Base-by-base conservation (phyloP, 345 rosid genomes). In the Dipteronia sinensis region DNA sequence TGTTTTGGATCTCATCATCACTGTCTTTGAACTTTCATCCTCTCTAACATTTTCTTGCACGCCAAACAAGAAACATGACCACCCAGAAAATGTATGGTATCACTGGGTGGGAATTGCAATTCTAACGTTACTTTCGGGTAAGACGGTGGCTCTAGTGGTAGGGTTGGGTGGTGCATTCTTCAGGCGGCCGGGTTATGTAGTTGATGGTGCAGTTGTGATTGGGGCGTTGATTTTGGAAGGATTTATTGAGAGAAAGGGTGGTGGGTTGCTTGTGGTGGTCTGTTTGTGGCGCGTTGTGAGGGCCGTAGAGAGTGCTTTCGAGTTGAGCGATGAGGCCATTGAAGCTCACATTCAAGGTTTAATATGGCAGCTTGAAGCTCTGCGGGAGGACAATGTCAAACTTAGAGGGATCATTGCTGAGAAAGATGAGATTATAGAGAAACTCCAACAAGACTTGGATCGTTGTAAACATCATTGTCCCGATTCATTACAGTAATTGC, bases 291-390 rank as follows among this genome's bases (percentile, higher is more conserved):
- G 95, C 23, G 85, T 94, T 53, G 67, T 89, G 69, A 86, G 97
- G 64, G 88, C 90, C 51, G 86, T 94, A 8, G 97, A 90, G 78
- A 90, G 88, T 47, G 92, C 93, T 0, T 86, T 92, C 46, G 94
- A 92, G 85, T 82, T 94, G 74, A 92, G 94, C 62, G 94, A 92
- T 69, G 95, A 89, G 46, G 92, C 94, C 66, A 94, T 94, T 69
- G 91, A 88, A 78, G 85, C 89, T 13, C 90, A 87, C 77, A 81
- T 92, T 56, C 65, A 88, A 79, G 78, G 69, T 27, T 82, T 92
- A 34, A 65, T 87, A 9, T 53, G 56, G 63, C 88, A 90, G 74
- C 89, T 94, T 78, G 90, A 88, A 79, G 80, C 76, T 3, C 89
- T 89, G 59, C 76, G 75, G 20, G 77, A 71, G 16, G 90, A 90